Conservation (phyloP, 2,329 filamentous ascomycete species). For the Pezicula radicicola region DNA sequence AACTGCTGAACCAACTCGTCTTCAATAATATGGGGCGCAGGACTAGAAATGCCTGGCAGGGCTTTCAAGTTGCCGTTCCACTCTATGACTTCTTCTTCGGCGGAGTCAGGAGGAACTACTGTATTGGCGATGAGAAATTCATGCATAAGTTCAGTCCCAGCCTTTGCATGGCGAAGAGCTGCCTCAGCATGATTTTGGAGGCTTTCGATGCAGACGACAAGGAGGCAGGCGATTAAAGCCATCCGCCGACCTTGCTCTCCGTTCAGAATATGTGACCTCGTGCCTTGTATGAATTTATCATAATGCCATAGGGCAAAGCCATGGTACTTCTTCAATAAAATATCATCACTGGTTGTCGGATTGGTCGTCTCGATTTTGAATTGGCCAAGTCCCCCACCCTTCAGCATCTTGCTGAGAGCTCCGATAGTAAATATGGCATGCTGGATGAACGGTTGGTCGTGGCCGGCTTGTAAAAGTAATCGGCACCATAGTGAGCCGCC, state of each 20-base stretch:
- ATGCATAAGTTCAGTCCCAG: slow-evolving; percentile 12
- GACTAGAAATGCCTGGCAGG: neutral
- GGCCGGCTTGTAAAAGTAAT: slow-evolving; percentile 15
- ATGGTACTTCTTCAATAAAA: neutral
- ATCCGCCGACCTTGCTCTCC: slow-evolving; percentile 9
- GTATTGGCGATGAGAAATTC: slow-evolving; percentile 4
- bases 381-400: neutral
- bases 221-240: slow-evolving; percentile 18
- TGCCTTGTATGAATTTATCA: slow-evolving; percentile 13
- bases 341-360: neutral
- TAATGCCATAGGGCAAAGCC: slow-evolving; percentile 15
- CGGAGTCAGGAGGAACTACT: neutral
- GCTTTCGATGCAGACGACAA: slow-evolving; percentile 22
- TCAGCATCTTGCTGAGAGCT: slow-evolving; percentile 12
- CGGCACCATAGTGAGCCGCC: slow-evolving; percentile 15
- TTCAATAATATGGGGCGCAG: slow-evolving; percentile 13
- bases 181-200: slow-evolving; percentile 14
- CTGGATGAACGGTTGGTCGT: slow-evolving; percentile 16
- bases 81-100: slow-evolving; percentile 3
- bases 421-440: slow-evolving; percentile 22
- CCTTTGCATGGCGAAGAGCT: slow-evolving; percentile 11
- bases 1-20: slow-evolving; percentile 21
- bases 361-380: neutral
- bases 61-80: neutral
- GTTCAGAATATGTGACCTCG: slow-evolving; percentile 7